These are phyloP conservation scores for Suhomyces sp. DNA, from an alignment of 805 yeast species.

Conservation along the genomic window DNA sequence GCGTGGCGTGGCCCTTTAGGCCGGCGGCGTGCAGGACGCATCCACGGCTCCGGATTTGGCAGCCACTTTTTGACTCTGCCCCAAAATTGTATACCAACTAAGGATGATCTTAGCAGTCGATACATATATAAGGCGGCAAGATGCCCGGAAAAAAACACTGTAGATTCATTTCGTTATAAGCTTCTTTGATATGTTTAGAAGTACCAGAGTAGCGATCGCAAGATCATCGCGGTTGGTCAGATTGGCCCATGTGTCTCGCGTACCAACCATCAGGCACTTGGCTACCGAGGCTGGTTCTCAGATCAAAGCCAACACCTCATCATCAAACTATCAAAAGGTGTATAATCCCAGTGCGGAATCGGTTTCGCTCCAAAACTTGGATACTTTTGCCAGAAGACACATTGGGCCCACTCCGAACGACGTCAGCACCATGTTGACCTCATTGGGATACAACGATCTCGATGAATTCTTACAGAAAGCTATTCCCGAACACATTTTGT, in stretches of 20 bases:
- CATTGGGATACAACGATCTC: slow-evolving; percentile 64
- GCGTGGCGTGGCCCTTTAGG: not conserved
- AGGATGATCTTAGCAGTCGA: not conserved
- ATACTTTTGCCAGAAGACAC: slow-evolving; percentile 87
- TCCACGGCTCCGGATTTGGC: not conserved
- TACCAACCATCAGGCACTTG: not conserved
- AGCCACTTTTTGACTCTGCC: not conserved
- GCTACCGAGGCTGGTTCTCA: not conserved
- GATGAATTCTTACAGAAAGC: slow-evolving; percentile 68
- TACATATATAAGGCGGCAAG: not conserved
- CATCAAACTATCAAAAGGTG: slow-evolving; percentile 47
- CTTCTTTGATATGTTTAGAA: not conserved
- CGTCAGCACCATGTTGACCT: slow-evolving; percentile 60
- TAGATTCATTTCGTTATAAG: not conserved
- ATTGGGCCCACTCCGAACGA: slow-evolving; percentile 74
- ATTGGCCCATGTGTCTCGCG: not conserved
- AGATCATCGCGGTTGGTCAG: slow-evolving; percentile 6
- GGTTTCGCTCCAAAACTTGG: slow-evolving; percentile 44
- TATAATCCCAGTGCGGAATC: slow-evolving; percentile 38
- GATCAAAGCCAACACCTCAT: slow-evolving; percentile 50
- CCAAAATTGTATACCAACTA: not conserved
- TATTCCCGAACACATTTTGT: slow-evolving; percentile 73
- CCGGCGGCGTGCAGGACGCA: not conserved
- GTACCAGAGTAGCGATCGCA: not conserved
- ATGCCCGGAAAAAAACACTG: not conserved